phyloP scores from a whole-genome alignment of 495 filamentous ascomycete genomes.

The Margaritispora aquatica region DNA sequence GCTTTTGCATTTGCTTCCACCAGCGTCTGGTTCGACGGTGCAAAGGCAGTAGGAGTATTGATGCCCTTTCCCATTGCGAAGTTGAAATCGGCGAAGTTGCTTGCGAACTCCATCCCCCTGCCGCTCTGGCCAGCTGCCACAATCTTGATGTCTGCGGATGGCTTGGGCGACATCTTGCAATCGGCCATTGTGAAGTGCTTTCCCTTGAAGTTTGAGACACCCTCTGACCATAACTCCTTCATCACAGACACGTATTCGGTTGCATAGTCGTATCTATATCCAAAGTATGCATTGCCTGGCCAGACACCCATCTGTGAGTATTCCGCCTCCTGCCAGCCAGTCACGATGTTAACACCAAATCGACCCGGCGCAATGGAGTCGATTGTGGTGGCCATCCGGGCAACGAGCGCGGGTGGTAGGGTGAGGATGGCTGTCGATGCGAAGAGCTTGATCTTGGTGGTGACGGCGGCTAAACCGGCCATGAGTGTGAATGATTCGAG shows the following conservation, averaged over 20 bases:
- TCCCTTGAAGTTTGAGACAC: conserved; percentile 29
- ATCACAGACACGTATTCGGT: conserved; percentile 31
- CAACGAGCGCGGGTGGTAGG: conserved; percentile 26
- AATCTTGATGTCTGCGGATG: conserved; percentile 23
- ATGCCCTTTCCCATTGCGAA: conserved; percentile 26
- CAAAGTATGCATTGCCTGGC: conserved; percentile 30
- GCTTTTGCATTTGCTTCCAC: conserved; percentile 22
- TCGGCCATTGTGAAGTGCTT: conserved; percentile 30
- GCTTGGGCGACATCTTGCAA: conserved; percentile 28
- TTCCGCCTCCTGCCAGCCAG: conserved; percentile 30
- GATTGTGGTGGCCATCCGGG: conserved; percentile 27
- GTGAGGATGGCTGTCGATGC: conserved; percentile 28
- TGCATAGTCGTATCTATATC: conserved; percentile 31
- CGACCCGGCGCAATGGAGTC: conserved; percentile 30
- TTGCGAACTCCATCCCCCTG: conserved; percentile 28
- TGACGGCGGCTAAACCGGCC: conserved; percentile 40
- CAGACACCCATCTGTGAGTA: conserved; percentile 31
- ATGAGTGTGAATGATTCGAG: conserved; percentile 40
- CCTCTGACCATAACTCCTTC: conserved; percentile 28
- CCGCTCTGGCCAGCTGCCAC: conserved; percentile 27
- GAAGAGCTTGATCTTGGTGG: conserved; percentile 41
- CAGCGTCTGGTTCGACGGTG: conserved; percentile 18
- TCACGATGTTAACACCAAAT: conserved; percentile 30
- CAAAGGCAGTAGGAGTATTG: conserved; percentile 26
- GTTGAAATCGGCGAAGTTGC: conserved; percentile 27